Percentiles rank a stretch among this genome's conserved stretches.
These are phyloP conservation scores for Pisolithus tinctorius DNA, from an alignment of 768 basidiomycete genomes.

Conservation along the genomic window DNA sequence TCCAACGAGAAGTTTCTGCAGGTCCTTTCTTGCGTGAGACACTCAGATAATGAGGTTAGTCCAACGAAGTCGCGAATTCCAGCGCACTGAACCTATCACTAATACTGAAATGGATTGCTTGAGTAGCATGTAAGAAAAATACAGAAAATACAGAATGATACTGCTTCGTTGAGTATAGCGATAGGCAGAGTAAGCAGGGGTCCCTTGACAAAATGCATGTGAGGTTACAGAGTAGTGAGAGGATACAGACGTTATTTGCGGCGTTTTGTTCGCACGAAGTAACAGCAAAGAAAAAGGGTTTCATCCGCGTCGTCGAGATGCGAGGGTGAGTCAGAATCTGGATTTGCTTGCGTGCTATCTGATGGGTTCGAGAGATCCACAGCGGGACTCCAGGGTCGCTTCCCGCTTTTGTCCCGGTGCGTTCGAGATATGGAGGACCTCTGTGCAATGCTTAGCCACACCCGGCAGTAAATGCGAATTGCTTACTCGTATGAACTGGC, in stretches of 20 bases:
- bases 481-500: slow-evolving; percentile 13
- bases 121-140: background rate
- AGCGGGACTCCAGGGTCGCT: background rate
- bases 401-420: background rate
- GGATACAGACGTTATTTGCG: slow-evolving; percentile 2
- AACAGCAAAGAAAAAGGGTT: slow-evolving; percentile 19
- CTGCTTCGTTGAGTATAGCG: background rate
- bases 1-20: too few species aligned
- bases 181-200: background rate
- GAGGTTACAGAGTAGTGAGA: background rate
- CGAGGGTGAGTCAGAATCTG: background rate
- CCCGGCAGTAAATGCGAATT: too few species aligned
- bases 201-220: background rate
- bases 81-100: too few species aligned
- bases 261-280: slow-evolving; percentile 17
- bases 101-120: background rate
- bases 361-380: background rate
- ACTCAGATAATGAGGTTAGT: too few species aligned
- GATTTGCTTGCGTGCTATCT: slow-evolving; percentile 1
- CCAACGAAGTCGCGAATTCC: too few species aligned
- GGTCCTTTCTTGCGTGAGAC: too few species aligned
- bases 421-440: background rate
- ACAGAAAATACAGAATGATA: background rate
- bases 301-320: slow-evolving; percentile 14
- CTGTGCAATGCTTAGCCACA: slow-evolving; percentile 7